A percentile compares a stretch with the other conserved stretches of the same genome.
These are phyloP conservation scores for Dorcoceras hygrometricum DNA, from an alignment of 257 asterid genomes.

Conservation along the genomic window DNA sequence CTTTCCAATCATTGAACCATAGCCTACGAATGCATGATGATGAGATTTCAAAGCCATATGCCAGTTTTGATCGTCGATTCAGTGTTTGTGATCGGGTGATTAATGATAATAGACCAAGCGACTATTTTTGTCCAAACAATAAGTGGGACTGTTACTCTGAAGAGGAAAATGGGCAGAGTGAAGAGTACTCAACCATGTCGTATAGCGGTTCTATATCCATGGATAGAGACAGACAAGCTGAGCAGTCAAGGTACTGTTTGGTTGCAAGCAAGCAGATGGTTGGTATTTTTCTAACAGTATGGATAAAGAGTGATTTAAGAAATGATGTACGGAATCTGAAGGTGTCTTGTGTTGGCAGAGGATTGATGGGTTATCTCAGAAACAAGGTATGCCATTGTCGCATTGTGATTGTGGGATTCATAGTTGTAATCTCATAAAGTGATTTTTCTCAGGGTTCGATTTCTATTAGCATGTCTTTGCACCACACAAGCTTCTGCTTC, in stretches of 20 bases:
- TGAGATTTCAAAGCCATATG: constrained; percentile 36
- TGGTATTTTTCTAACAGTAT: constrained; percentile 32
- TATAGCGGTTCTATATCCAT: constrained; percentile 34
- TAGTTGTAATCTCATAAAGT: not conserved
- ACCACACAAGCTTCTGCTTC: constrained; percentile 36
- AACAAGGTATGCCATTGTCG: constrained; percentile 24
- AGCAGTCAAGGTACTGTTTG: constrained; percentile 23
- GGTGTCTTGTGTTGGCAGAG: constrained; percentile 36
- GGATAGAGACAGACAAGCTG: constrained; percentile 34
- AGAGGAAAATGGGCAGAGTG: constrained; percentile 43
- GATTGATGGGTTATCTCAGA: constrained; percentile 35
- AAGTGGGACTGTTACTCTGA: constrained; percentile 44
- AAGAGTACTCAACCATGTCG: constrained; percentile 36
- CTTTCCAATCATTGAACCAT: constrained; percentile 43
- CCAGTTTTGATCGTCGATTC: constrained; percentile 44
- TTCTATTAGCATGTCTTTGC: constrained; percentile 34
- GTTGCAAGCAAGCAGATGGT: constrained; percentile 37
- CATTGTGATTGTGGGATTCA: not conserved
- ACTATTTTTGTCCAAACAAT: constrained; percentile 30
- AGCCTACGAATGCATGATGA: constrained; percentile 43
- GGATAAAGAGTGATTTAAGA: constrained; percentile 28
- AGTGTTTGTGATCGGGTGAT: constrained; percentile 48
- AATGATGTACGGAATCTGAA: constrained; percentile 25
- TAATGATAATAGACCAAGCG: constrained; percentile 33
- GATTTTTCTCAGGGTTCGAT: constrained; percentile 32